A percentile compares a stretch with the other conserved stretches of the same genome.
These are phyloP conservation scores for Carallia pectinifolia DNA, from an alignment of 345 rosid genomes.

Conservation along the genomic window DNA sequence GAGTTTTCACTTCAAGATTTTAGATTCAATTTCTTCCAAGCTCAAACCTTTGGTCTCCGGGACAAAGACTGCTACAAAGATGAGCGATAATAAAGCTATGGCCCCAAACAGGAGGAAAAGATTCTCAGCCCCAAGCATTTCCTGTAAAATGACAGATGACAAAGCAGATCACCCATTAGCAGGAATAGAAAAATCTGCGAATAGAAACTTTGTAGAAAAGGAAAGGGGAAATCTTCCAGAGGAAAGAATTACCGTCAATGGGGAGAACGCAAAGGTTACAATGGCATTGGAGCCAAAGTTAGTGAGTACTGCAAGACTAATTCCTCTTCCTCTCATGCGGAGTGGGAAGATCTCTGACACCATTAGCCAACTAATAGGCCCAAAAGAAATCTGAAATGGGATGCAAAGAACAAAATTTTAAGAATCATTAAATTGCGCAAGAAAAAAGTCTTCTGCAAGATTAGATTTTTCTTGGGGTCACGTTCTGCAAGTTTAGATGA, in stretches of 20 bases:
- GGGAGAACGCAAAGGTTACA: slow-evolving; percentile 36
- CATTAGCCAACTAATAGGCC: slow-evolving; percentile 42
- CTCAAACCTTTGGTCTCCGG: slow-evolving; percentile 98
- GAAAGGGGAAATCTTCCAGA: not conserved
- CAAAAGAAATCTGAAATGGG: slow-evolving; percentile 27
- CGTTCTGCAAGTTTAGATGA: too few species aligned
- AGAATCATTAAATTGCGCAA: slow-evolving; percentile 4
- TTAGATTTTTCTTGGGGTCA: too few species aligned
- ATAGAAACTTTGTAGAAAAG: not conserved
- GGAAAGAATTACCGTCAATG: slow-evolving; percentile 26
- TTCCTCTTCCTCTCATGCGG: slow-evolving; percentile 34
- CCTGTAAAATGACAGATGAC: slow-evolving; percentile 48
- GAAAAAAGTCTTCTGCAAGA: too few species aligned
- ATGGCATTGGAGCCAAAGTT: slow-evolving; percentile 38
- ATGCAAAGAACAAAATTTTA: slow-evolving; percentile 6
- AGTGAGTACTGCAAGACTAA: slow-evolving; percentile 37
- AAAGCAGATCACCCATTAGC: not conserved
- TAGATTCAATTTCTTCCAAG: slow-evolving; percentile 91
- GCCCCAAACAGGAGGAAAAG: slow-evolving; percentile 87
- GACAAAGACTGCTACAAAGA: slow-evolving; percentile 53
- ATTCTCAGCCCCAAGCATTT: slow-evolving; percentile 76
- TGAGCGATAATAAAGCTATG: slow-evolving; percentile 63
- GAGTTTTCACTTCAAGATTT: slow-evolving; percentile 59
- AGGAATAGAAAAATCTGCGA: not conserved
- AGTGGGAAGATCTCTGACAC: slow-evolving; percentile 36